A percentile compares a stretch with the other conserved stretches of the same genome.
Evolutionary conservation across 2,329 filamentous ascomycete species (phyloP).

Genomic region (Elsinoe arachidis): DNA sequence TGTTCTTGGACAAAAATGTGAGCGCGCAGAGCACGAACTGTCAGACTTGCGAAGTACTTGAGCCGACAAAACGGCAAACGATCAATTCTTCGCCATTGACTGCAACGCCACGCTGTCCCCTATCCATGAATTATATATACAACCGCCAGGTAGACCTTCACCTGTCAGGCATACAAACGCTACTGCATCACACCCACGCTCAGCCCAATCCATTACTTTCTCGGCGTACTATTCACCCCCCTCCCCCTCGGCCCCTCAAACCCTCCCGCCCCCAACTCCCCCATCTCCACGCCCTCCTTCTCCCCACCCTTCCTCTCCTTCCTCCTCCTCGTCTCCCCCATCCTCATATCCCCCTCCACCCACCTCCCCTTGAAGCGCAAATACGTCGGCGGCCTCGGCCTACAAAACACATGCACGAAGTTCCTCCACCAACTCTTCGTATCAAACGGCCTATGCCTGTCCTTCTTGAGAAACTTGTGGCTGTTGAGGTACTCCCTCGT

Average conservation of each 20-base stretch:
- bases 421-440: constrained; percentile 69
- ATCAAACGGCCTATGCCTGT: constrained; percentile 83
- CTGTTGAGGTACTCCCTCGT: constrained; percentile 94
- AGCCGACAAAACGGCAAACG: too few relatives aligned
- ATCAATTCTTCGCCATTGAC: neutral
- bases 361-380: constrained; percentile 75
- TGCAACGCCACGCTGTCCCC: neutral
- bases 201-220: constrained; percentile 2
- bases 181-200: too few relatives aligned
- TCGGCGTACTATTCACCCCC: constrained; percentile 19
- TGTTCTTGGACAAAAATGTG: too few relatives aligned
- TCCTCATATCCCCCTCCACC: constrained; percentile 72
- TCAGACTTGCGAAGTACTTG: too few relatives aligned
- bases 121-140: neutral
- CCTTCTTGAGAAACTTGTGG: constrained; percentile 86
- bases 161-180: too few relatives aligned
- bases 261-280: constrained; percentile 32
- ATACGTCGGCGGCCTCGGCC: constrained; percentile 80
- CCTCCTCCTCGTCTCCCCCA: constrained; percentile 42
- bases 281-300: constrained; percentile 63
- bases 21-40: too few relatives aligned
- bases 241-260: constrained; percentile 28
- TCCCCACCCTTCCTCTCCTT: constrained; percentile 43
- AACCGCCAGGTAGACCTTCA: too few relatives aligned
- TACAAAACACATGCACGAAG: constrained; percentile 69